Base-by-base conservation (phyloP, 257 asterid genomes). In the Leptodermis oblonga region DNA sequence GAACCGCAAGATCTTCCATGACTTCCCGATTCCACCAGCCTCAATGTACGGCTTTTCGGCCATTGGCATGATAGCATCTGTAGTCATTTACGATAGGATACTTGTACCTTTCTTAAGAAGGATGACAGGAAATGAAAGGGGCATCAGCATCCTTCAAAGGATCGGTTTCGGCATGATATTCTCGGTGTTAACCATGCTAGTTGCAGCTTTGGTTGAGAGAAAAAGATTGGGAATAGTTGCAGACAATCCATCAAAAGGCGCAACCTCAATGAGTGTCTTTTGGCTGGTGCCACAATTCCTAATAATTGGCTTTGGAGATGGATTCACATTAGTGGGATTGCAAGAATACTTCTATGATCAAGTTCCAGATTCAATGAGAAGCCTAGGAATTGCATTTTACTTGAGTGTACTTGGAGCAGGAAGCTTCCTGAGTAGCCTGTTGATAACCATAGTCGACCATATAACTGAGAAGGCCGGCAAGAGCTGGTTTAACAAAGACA, bases 281-380 rank as follows among this genome's bases (percentile, higher is more conserved):
- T 94, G 99, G 99, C 76, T 94, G 34, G 89, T 86, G 0, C 99
- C 99, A 0, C 97, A 94, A 51, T 94, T 89, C 69, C 30, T 91
- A 3, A 83, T 86, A 17, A 77, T 91, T 20, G 96, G 96, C 1
- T 65, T 86, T 0, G 97, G 82, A 0, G 97, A 94, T 34, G 96
- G 88, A 1, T 94, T 91, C 59, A 69, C 93, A 0, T 74, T 94
- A 0, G 99, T 94, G 23, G 99, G 99, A 0, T 48, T 94, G 69
- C 99, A 94, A 62, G 95, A 87, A 79, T 89, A 79, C 65, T 92
- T 87, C 63, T 92, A 92, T 51, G 97, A 87, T 33, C 96, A 90
- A 59, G 95, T 90, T 5, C 97, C 98, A 0, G 97, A 92, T 68
- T 82, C 93, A 18, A 90, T 92, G 98, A 83, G 97, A 55, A 88